Conservation (phyloP, 148 eudicot genomes). For the Pharnaceum exiguum region DNA sequence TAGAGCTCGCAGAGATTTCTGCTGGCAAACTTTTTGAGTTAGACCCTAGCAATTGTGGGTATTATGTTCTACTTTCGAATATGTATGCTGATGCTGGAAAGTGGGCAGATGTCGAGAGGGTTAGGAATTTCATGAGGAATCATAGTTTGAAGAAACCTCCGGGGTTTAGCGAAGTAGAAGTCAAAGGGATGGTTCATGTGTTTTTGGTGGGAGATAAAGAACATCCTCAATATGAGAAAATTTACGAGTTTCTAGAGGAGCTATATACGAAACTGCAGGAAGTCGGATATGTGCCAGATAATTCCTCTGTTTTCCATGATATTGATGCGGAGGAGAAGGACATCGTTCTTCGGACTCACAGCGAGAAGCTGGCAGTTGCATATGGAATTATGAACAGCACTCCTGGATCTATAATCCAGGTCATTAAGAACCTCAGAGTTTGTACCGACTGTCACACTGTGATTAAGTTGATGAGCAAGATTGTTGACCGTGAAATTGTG, state of each 20-base stretch:
- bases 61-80: slow-evolving; percentile 63
- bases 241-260: slow-evolving; percentile 37
- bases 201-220: slow-evolving; percentile 63
- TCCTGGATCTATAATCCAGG: slow-evolving; percentile 50
- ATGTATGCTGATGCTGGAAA: slow-evolving; percentile 78
- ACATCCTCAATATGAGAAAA: slow-evolving; percentile 53
- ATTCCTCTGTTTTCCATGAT: slow-evolving; percentile 60
- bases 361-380: slow-evolving; percentile 66
- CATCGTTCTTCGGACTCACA: slow-evolving; percentile 46
- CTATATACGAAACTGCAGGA: slow-evolving; percentile 52
- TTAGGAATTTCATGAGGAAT: slow-evolving; percentile 44
- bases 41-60: slow-evolving; percentile 54
- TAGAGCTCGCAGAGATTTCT: slow-evolving; percentile 58
- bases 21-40: slow-evolving; percentile 53
- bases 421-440: slow-evolving; percentile 63
- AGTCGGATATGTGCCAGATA: slow-evolving; percentile 59
- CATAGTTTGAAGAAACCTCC: slow-evolving; percentile 54
- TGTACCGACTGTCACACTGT: slow-evolving; percentile 70
- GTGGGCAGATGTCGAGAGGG: slow-evolving; percentile 60
- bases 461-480: slow-evolving; percentile 51
- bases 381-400: slow-evolving; percentile 50
- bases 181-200: slow-evolving; percentile 54
- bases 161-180: slow-evolving; percentile 58
- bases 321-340: slow-evolving; percentile 77
- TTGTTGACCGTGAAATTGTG: slow-evolving; percentile 51